phyloP scores from a whole-genome alignment of 192 early-diverging fungal species.

The Backusella morwellensis region DNA sequence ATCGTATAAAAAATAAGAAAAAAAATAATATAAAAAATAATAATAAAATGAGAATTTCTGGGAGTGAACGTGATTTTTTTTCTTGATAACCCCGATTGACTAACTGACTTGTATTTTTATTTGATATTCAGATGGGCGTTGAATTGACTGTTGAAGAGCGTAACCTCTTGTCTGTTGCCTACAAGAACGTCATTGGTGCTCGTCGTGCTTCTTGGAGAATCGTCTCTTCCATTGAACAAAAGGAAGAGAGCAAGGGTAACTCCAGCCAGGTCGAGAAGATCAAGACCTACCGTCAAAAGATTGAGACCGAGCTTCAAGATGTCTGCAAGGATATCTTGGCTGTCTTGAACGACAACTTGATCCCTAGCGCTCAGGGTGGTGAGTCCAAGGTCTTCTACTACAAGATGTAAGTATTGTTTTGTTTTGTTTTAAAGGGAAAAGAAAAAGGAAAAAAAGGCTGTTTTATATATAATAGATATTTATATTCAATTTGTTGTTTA shows the following conservation, averaged over 20 bases:
- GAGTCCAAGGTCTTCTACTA: slow-evolving; percentile 99
- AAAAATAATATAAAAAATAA: neutral
- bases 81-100: neutral
- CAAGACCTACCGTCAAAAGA: slow-evolving; percentile 92
- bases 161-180: slow-evolving; percentile 97
- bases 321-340: slow-evolving; percentile 95
- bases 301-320: slow-evolving; percentile 92
- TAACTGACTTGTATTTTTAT: slow-evolving; percentile 12
- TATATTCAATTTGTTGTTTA: slow-evolving; percentile 30
- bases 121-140: slow-evolving; percentile 65
- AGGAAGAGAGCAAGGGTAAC: slow-evolving; percentile 96
- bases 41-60: neutral
- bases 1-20: too few relatives aligned
- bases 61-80: neutral
- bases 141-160: slow-evolving; percentile 98
- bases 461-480: slow-evolving; percentile 16
- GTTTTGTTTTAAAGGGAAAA: neutral
- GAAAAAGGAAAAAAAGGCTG: neutral
- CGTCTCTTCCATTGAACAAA: slow-evolving; percentile 99
- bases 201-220: slow-evolving; percentile 99
- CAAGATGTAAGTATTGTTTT: slow-evolving; percentile 81
- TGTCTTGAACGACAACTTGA: slow-evolving; percentile 88
- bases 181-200: slow-evolving; percentile 99
- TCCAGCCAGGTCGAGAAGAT: slow-evolving; percentile 87
- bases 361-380: slow-evolving; percentile 87